phyloP scores from a whole-genome alignment of 1,284 basidiomycete species.

The Puccinia hordei region DNA sequence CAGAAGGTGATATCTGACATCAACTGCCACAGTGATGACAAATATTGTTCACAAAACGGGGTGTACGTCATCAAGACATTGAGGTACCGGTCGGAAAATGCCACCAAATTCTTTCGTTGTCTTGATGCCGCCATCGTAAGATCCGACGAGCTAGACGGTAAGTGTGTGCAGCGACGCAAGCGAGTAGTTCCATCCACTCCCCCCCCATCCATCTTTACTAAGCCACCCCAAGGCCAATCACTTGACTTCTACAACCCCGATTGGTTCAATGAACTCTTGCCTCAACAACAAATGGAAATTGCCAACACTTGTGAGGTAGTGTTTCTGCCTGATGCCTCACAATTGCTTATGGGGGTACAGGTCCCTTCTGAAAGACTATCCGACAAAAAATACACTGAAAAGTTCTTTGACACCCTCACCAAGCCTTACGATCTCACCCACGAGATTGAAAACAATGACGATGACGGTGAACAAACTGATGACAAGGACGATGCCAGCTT shows the following conservation, averaged over 20 bases:
- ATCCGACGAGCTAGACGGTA: neutral
- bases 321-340: slow-evolving; percentile 21
- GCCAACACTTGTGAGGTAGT: neutral
- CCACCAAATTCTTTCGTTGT: too few relatives aligned
- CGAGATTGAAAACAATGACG: slow-evolving; percentile 1
- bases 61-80: too few relatives aligned
- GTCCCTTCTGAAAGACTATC: neutral
- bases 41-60: too few relatives aligned
- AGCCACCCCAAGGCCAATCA: slow-evolving; percentile 2
- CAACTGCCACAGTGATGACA: too few relatives aligned
- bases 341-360: neutral
- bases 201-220: neutral
- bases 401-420: neutral
- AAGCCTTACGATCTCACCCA: slow-evolving; percentile 19
- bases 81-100: too few relatives aligned
- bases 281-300: neutral
- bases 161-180: slow-evolving; percentile 18
- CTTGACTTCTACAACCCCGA: slow-evolving; percentile 24
- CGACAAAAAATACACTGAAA: neutral
- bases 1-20: too few relatives aligned
- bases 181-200: neutral
- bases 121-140: neutral
- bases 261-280: slow-evolving; percentile 33
- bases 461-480: neutral
- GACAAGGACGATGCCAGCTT: neutral